Conservation (phyloP, 2,329 filamentous ascomycete species). For the Phialocephala subalpina region DNA sequence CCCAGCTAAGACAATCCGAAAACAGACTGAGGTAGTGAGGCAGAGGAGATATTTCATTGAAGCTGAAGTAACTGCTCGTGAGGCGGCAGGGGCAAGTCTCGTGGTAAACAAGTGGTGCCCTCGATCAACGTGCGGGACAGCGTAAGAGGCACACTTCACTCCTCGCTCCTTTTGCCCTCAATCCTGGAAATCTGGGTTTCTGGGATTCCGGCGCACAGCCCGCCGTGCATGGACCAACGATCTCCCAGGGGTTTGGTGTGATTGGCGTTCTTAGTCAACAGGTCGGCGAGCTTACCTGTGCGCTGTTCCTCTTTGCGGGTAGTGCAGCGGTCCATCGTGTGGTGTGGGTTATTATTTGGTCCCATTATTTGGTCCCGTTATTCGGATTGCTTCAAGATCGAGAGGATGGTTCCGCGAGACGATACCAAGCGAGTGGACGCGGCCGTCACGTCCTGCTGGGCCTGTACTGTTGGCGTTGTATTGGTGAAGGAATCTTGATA, state of each 20-base stretch:
- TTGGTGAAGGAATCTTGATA: constrained; percentile 6
- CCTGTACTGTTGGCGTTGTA: constrained; percentile 8
- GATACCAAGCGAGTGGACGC: neutral
- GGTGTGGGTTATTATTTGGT: too few species aligned
- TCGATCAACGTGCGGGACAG: constrained; percentile 2
- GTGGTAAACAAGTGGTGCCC: constrained; percentile 10
- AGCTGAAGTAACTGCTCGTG: neutral
- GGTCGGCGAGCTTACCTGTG: constrained; percentile 18
- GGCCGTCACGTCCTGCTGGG: neutral
- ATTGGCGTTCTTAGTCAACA: constrained; percentile 21
- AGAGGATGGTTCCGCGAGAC: neutral
- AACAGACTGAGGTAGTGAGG: neutral
- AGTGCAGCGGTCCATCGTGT: neutral
- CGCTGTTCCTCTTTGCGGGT: neutral
- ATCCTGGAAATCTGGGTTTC: constrained; percentile 24
- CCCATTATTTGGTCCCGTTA: too few species aligned
- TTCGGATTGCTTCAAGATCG: too few species aligned
- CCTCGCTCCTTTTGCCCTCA: neutral
- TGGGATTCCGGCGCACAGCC: constrained; percentile 12
- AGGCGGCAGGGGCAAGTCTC: constrained; percentile 20
- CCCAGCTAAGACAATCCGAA: constrained; percentile 8
- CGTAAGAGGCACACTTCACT: neutral
- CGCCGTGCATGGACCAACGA: constrained; percentile 22
- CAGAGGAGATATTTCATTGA: neutral
- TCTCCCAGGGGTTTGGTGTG: constrained; percentile 22